phyloP scores from a whole-genome alignment of 2,329 filamentous ascomycete species.

The Fusarium robinianum region DNA sequence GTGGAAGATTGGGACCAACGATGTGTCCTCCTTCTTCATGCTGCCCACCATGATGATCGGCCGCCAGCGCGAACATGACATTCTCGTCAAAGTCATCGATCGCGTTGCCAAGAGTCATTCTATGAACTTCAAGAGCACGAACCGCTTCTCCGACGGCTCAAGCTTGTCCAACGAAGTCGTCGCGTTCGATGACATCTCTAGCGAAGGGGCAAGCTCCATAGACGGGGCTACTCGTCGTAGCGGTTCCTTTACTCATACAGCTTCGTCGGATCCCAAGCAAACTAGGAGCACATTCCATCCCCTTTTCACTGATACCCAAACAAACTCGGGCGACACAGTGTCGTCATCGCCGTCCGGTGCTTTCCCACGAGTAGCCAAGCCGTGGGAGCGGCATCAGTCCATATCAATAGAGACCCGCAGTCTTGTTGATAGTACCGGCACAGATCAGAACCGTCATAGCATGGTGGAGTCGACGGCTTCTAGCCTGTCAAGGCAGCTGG shows the following conservation, averaged over 20 bases:
- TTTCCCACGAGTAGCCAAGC: constrained; percentile 46
- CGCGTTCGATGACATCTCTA: constrained; percentile 59
- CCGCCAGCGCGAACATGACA: constrained; percentile 70
- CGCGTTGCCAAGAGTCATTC: constrained; percentile 71
- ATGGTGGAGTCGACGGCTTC: constrained; percentile 52
- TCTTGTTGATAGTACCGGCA: constrained; percentile 49
- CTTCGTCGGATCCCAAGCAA: constrained; percentile 48
- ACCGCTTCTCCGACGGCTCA: constrained; percentile 58
- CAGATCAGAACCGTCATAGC: constrained; percentile 50
- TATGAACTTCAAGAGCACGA: constrained; percentile 48
- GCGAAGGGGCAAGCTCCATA: constrained; percentile 62
- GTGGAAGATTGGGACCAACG: constrained; percentile 78
- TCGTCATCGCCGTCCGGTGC: constrained; percentile 52
- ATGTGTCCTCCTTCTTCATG: constrained; percentile 91
- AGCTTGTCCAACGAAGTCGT: constrained; percentile 55
- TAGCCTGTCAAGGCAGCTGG: constrained; percentile 59
- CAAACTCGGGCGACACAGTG: constrained; percentile 50
- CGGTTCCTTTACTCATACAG: constrained; percentile 54
- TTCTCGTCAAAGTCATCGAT: constrained; percentile 75
- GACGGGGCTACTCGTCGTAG: constrained; percentile 56
- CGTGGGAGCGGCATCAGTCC: constrained; percentile 59
- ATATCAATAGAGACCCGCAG: constrained; percentile 55
- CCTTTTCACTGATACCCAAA: constrained; percentile 48
- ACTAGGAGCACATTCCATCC: constrained; percentile 47
- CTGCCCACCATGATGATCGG: constrained; percentile 83